Base-by-base conservation (phyloP, 2,329 filamentous ascomycete species). In the Calonectria crousiana region DNA sequence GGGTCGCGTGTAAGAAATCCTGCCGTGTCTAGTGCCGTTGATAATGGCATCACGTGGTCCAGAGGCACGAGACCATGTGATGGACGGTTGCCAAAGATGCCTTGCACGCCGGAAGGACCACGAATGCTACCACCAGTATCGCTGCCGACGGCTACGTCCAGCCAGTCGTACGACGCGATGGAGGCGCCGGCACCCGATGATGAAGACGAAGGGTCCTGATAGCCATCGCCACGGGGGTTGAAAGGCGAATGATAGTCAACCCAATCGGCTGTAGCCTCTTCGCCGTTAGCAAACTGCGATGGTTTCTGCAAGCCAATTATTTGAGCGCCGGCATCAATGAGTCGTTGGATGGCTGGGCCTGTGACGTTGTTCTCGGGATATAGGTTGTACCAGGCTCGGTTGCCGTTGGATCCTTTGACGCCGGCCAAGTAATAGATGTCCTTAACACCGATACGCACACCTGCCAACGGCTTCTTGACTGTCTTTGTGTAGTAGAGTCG, bases 211-310 rank as follows among this genome's bases (percentile, higher is more conserved):
- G 88, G 84, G 2, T 84, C 83, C 65, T 87, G 85, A 49, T 89
- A 89, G 0, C 87, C 86, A 71, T 90, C 89, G 0, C 85, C 89
- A 0, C 86, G 81, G 0, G 86, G 85, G 72, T 88, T 88, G 76
- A 87, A 87, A 0, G 87, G 87, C 0, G 83, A 79, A 18, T 86
- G 85, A 49, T 83, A 85, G 68, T 86, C 85, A 3, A 86, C 72
- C 2, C 71, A 62, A 1, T 78, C 76, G 0, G 76, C 60, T 0
- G 70, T 47, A 1, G 26, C 71, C 0, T 14, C 14, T 0, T 68
- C 76, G 1, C 65, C 76, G 10, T 67, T 66, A 0, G 77, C 77
- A n/a, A 78, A 78, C 20, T 78, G 58, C 0, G 75, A 77, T 9
- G 72, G 23, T 20, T 78, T 78, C 10, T 72, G 30, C 10, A 52